Evolutionary conservation across 306 rosid genomes (phyloP), one percentile per base, ranked within the genome.

Genomic region (Citrullus colocynthis): DNA sequence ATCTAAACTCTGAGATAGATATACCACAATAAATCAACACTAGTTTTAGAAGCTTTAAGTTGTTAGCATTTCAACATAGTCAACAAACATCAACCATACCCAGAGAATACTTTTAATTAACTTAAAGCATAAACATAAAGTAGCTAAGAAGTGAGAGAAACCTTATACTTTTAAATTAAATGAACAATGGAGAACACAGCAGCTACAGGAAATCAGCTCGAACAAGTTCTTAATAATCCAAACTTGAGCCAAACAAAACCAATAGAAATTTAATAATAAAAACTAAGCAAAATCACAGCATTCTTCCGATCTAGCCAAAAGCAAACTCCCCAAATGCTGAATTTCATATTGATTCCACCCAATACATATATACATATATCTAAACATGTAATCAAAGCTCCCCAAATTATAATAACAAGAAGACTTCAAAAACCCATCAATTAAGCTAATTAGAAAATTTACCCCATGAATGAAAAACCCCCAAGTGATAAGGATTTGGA

Each of bases 381-480:
- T 2, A 66, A 66, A 6, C 24, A 41, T 17, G 18, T 0, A 66
- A 65, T 17, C 73, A 63, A 65, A 65, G 37, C 13, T 37, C 10
- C 24, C 56, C 10, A 28, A 66, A 9, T 39, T 41, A 0, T 32
- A 32, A 65, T 9, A 37, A 32, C 34, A 32, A 62, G 44, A 62
- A 14, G 4, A n/a, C 70, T 32, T 44, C 34, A 55, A 45, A 51
- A 7, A 56, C 28, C 4, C 44, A 30, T 7, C 9, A 14, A 76
- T 55, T 66, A 14, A 63, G 64, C 54, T 59, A 67, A 49, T 49
- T 82, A 62, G 82, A 82, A 84, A 78, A 82, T 82, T 71, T 88
- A 88, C 91, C 91, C 91, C 91, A 88, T 87, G 82, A 88, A 81
- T 83, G 78, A 79, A 82, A 80, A 87, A 79, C 77, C 83, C 78